phyloP scores from a whole-genome alignment of 352 stramenopile genomes.

The Hyaloperonospora arabidopsidis region DNA sequence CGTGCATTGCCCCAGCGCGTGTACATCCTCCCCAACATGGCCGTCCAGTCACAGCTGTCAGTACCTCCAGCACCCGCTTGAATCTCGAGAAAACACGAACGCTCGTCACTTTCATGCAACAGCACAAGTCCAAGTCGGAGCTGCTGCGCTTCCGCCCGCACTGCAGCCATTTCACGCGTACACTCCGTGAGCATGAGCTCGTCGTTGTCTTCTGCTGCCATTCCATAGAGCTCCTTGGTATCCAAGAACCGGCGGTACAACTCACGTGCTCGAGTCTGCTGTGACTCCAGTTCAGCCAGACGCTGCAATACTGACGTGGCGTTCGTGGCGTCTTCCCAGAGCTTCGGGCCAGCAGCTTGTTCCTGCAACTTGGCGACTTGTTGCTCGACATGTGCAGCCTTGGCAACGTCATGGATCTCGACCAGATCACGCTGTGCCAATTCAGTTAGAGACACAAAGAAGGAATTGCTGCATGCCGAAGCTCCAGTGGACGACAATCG shows the following conservation, averaged over 20 bases:
- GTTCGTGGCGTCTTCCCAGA: slow-evolving; percentile 59
- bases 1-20: slow-evolving; percentile 45
- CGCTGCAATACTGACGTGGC: slow-evolving; percentile 54
- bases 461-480: slow-evolving; percentile 32
- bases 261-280: slow-evolving; percentile 30
- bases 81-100: slow-evolving; percentile 75
- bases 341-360: slow-evolving; percentile 34
- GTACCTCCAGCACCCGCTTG: slow-evolving; percentile 85
- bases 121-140: slow-evolving; percentile 60
- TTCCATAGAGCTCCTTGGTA: slow-evolving; percentile 46
- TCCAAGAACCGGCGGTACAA: slow-evolving; percentile 48
- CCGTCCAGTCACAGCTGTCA: slow-evolving; percentile 94
- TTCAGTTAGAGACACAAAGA: slow-evolving; percentile 28
- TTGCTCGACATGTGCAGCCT: slow-evolving; percentile 28
- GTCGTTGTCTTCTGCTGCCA: slow-evolving; percentile 61
- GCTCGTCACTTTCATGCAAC: slow-evolving; percentile 41
- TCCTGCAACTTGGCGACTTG: slow-evolving; percentile 36
- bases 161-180: slow-evolving; percentile 28
- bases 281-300: slow-evolving; percentile 45
- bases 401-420: slow-evolving; percentile 46
- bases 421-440: slow-evolving; percentile 35
- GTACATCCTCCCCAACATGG: slow-evolving; percentile 96
- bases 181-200: slow-evolving; percentile 44
- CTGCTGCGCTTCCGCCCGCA: slow-evolving; percentile 38
- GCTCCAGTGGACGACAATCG: slow-evolving; percentile 15